Conservation (phyloP, 345 rosid species). For the Eucalyptus erythrocorys region DNA sequence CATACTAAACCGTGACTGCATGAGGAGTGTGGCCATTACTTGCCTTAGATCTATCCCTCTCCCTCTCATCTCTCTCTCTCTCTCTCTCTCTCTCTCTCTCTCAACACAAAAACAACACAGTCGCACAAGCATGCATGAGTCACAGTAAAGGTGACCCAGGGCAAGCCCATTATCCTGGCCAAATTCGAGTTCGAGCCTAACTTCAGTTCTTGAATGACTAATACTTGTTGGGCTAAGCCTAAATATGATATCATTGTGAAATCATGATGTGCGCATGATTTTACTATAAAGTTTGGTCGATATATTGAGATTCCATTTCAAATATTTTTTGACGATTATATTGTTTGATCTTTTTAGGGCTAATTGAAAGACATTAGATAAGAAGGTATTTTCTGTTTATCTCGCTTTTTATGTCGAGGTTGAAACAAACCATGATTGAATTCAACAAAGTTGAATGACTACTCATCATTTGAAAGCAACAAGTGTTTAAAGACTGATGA, state of each 20-base stretch:
- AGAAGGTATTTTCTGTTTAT: background rate
- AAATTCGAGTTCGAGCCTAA: too few relatives aligned
- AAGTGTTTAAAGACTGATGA: too few relatives aligned
- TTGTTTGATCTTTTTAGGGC: background rate
- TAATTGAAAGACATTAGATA: background rate
- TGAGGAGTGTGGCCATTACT: background rate
- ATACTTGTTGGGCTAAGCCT: background rate
- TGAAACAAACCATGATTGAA: too few relatives aligned
- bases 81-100: background rate
- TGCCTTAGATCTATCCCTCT: background rate
- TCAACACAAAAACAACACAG: background rate
- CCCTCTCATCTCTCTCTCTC: background rate
- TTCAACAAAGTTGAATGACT: too few relatives aligned
- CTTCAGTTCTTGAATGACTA: too few relatives aligned
- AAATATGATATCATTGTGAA: background rate
- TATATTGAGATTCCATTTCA: background rate
- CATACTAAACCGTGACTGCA: slow-evolving; percentile 4
- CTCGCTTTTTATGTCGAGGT: too few relatives aligned
- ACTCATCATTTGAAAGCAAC: too few relatives aligned
- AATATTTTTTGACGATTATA: too few relatives aligned
- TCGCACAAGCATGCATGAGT: background rate
- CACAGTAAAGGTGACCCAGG: too few relatives aligned
- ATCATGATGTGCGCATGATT: background rate
- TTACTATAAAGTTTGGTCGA: too few relatives aligned
- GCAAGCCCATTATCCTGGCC: too few relatives aligned